Evolutionary conservation across 2,329 filamentous ascomycete genomes (phyloP).

Genomic region (Thielaviopsis euricoi): DNA sequence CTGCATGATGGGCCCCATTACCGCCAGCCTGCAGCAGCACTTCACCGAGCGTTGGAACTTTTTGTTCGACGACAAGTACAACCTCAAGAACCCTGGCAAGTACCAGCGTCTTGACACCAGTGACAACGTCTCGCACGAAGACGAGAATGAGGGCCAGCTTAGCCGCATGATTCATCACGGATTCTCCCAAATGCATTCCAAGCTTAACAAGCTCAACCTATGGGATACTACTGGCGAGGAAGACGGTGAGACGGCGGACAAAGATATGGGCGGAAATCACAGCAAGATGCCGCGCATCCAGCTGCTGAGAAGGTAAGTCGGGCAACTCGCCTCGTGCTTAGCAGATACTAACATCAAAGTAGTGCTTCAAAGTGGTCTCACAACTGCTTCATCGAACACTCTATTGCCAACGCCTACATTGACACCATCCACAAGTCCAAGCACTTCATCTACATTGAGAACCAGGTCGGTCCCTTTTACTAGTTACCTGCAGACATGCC

Average conservation of each 20-base stretch:
- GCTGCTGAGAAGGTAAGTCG: slow-evolving; percentile 30
- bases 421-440: slow-evolving; percentile 50
- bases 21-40: slow-evolving; percentile 58
- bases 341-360: not conserved
- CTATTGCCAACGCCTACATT: slow-evolving; percentile 73
- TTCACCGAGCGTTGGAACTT: slow-evolving; percentile 87
- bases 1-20: slow-evolving; percentile 56
- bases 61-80: slow-evolving; percentile 71
- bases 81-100: slow-evolving; percentile 30
- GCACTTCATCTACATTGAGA: slow-evolving; percentile 68
- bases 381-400: slow-evolving; percentile 45
- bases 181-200: slow-evolving; percentile 8
- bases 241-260: not conserved
- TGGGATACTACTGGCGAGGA: slow-evolving; percentile 1
- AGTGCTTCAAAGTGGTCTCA: slow-evolving; percentile 36
- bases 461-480: slow-evolving; percentile 29
- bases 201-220: slow-evolving; percentile 6
- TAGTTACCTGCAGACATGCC: not conserved
- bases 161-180: slow-evolving; percentile 8
- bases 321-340: no score
- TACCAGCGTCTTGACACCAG: slow-evolving; percentile 22
- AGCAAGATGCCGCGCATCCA: slow-evolving; percentile 23
- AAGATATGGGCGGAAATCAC: not conserved
- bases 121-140: not conserved
- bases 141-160: not conserved